Evolutionary conservation across 1,284 basidiomycete species (phyloP), one percentile per base, ranked within the genome.

Genomic region (Fomitopsis palustris): DNA sequence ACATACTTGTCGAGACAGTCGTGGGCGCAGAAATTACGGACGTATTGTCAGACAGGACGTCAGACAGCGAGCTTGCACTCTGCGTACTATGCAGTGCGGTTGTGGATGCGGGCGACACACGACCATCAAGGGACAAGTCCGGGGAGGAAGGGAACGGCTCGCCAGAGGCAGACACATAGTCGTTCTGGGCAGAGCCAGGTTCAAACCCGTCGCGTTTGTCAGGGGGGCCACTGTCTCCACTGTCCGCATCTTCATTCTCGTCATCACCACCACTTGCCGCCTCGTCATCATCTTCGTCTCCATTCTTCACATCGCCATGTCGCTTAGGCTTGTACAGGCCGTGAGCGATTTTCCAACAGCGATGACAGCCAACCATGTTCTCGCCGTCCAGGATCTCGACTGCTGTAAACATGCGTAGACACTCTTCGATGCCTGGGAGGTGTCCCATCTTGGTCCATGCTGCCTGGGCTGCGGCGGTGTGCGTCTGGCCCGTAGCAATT

Each of bases 371-470:
- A 62, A 97, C 96, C 76, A 88, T 90, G 68, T 98, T 97, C 65
- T 96, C 94, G 0, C 93, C 94, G 64, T 97, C 93, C 31, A 98
- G 76, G 7, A 94, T 84, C 70, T 98, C 95, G 21, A 96, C 94
- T 3, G 88, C 80, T 0, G 94, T 97, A 72, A 98, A 98, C 73
- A 90, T 82, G 61, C 87, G 81, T 60, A 98, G 74, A 62, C 91
- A 93, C 58, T 90, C 87, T 66, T 89, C 88, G 23, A 89, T 76
- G 0, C 84, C 82, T 6, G 82, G 78, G 7, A 83, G 73, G 49
- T 80, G 79, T 21, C 76, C 77, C 56, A 83, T 73, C 64, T 81
- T 83, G 47, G 81, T 69, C 80, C 81, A 84, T 16, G 78, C 64
- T 38, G 72, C 72, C 58, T 76, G 70, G 17, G 72, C 69, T 0